These are phyloP conservation scores for Gastrodia elata DNA, from an alignment of 106 monocot species.

Conservation along the genomic window DNA sequence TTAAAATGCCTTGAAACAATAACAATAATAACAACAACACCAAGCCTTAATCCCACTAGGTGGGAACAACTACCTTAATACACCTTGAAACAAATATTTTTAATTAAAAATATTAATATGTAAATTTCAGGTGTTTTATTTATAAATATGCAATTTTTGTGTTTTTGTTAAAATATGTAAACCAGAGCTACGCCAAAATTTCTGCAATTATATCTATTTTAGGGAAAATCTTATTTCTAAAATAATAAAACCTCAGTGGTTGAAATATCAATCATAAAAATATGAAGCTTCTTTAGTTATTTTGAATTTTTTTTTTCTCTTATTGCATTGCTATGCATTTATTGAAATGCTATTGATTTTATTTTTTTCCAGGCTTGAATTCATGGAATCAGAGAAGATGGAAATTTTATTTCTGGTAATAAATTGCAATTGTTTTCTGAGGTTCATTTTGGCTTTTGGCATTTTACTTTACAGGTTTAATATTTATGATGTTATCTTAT, in stretches of 20 bases:
- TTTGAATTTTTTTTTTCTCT: neutral
- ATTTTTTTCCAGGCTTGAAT: constrained; percentile 1
- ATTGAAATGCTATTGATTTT: neutral
- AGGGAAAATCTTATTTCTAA: neutral
- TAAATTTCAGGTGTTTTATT: no score
- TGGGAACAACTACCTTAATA: no score
- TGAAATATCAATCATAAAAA: neutral
- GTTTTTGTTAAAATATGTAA: no score
- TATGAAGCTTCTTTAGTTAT: neutral
- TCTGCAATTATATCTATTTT: no score
- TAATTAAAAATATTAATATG: no score
- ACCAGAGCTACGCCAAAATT: no score
- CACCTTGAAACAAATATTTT: no score
- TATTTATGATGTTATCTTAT: neutral
- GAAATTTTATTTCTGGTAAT: constrained; percentile 4
- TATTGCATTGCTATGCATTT: neutral
- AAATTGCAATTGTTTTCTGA: neutral
- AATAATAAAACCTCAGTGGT: neutral
- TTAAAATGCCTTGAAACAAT: no score
- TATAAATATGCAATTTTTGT: no score
- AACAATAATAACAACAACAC: no score
- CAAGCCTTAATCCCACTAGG: no score
- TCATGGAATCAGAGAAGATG: constrained; percentile 1
- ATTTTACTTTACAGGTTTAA: neutral
- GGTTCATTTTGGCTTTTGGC: constrained; percentile 2